phyloP scores from a whole-genome alignment of 1,284 basidiomycete genomes.

The Naganishia liquefaciens region DNA sequence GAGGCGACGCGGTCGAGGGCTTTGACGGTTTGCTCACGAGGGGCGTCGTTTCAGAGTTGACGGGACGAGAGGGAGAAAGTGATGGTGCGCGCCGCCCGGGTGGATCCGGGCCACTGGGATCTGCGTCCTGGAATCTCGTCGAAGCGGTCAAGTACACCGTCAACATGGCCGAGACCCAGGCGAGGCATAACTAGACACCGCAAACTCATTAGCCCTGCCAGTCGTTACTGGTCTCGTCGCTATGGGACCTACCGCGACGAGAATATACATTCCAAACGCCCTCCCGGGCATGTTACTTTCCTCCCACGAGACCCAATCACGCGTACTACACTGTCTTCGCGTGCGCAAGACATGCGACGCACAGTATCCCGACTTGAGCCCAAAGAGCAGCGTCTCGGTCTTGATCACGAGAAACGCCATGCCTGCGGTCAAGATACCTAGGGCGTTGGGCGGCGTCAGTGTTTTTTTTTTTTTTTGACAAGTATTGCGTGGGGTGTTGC shows the following conservation, averaged over 20 bases:
- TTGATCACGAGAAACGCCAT: slow-evolving; percentile 85
- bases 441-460: too few relatives aligned
- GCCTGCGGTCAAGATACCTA: slow-evolving; percentile 75
- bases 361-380: slow-evolving; percentile 91
- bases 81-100: slow-evolving; percentile 61
- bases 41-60: slow-evolving; percentile 27
- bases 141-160: slow-evolving; percentile 87
- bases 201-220: neutral
- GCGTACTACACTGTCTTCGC: slow-evolving; percentile 68
- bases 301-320: slow-evolving; percentile 33
- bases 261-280: slow-evolving; percentile 63
- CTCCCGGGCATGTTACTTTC: slow-evolving; percentile 58
- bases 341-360: slow-evolving; percentile 68
- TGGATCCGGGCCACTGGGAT: slow-evolving; percentile 54
- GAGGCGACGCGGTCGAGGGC: slow-evolving; percentile 22
- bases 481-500: too few relatives aligned
- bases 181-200: slow-evolving; percentile 61
- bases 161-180: slow-evolving; percentile 69
- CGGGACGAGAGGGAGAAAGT: slow-evolving; percentile 20
- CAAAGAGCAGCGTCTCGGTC: slow-evolving; percentile 87
- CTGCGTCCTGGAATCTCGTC: slow-evolving; percentile 63
- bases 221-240: neutral
- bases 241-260: slow-evolving; percentile 68
- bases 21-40: neutral
- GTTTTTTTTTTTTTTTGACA: too few relatives aligned